phyloP scores from a whole-genome alignment of 306 rosid species.

The Trifolium pratense region DNA sequence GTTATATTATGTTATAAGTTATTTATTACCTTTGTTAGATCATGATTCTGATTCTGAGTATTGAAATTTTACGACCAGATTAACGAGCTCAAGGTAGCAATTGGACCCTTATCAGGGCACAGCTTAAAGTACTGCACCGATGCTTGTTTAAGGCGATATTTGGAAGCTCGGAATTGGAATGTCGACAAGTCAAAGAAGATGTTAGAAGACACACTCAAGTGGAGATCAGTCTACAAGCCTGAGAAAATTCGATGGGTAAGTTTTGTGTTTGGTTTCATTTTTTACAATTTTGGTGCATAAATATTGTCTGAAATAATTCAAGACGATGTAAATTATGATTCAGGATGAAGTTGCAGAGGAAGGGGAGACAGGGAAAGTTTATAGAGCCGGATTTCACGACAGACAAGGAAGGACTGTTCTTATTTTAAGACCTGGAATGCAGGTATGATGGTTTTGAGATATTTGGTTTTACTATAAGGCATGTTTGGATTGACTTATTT shows the following conservation, averaged over 20 bases:
- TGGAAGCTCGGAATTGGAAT: constrained; percentile 88
- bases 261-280: constrained; percentile 50
- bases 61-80: constrained; percentile 49
- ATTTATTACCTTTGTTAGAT: not conserved
- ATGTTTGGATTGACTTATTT: not conserved
- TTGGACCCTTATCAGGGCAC: constrained; percentile 73
- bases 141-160: constrained; percentile 72
- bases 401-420: constrained; percentile 64
- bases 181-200: constrained; percentile 76
- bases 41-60: constrained; percentile 22
- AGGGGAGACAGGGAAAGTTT: constrained; percentile 75
- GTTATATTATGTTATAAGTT: not conserved
- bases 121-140: constrained; percentile 68
- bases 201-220: constrained; percentile 73
- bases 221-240: constrained; percentile 82
- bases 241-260: constrained; percentile 94
- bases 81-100: constrained; percentile 65
- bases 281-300: constrained; percentile 22
- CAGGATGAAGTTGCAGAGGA: constrained; percentile 55
- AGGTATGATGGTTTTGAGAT: constrained; percentile 43
- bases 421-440: constrained; percentile 61
- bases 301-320: constrained; percentile 31
- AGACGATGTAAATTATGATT: constrained; percentile 17
- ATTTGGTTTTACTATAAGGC: not conserved
- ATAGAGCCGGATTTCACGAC: constrained; percentile 76